Base-by-base conservation (phyloP, 805 yeast genomes). In the Metschnikowia arizonensis region DNA sequence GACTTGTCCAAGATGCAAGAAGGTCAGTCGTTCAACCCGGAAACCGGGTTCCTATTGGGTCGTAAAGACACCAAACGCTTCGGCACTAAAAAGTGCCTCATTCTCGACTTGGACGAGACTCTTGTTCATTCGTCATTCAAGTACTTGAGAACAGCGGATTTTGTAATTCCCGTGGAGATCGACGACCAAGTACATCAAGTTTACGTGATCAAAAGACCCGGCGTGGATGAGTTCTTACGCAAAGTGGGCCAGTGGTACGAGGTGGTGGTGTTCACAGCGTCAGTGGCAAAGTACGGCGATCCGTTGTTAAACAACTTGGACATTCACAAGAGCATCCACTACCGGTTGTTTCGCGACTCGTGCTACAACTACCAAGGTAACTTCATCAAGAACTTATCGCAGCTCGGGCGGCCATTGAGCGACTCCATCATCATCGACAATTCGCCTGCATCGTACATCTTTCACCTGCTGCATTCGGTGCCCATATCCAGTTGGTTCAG, bases 401-500 rank as follows among this genome's bases (percentile, higher is more conserved):
- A 88, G 64, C 81, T 93, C 56, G 99, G 99, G 10, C 76, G 99
- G 58, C 97, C 97, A 2, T 71, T 93, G 50, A 69, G 77, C 46
- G 95, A 89, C 54, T 72, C 85, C 35, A 89, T 93, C 46, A 93
- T 93, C 54, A 81, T 93, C 53, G 99, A 93, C 70, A 93, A 93
- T 66, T 90, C 98, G 2, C 98, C 99, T 1, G 96, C 98, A 3
- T 88, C 97, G n/a, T 93, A 93, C 66, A 83, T 91, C 46, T 87
- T 93, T 74, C 98, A 93, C 62, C 99, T 99, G 17, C 95, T 88
- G 64, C 97, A 93, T 69, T 95, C 98, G 7, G 85, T 93, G 24
- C 99, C 99, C 19, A 87, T 93, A 24, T 87, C 96, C 54, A 83
- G 93, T 63, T 93, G 99, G 99, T 93, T 93, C 73, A 87, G 96